Base-by-base conservation (phyloP, 2,329 filamentous ascomycete species). In the Diaporthe aspalathi region DNA sequence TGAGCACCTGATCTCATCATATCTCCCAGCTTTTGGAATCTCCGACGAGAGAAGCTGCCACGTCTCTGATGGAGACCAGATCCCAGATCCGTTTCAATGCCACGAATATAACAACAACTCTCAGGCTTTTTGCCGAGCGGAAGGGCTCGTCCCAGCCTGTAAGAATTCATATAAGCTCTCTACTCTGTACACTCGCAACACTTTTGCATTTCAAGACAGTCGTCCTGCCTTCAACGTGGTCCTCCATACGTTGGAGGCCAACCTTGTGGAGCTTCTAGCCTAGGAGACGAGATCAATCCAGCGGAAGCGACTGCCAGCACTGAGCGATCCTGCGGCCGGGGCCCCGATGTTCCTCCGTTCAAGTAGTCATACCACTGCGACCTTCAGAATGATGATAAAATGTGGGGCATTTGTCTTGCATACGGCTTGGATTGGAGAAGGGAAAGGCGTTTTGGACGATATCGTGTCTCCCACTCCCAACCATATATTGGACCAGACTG, bases 71-170 rank as follows among this genome's bases (percentile, higher is more conserved):
- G 49, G 43, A n/a, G 22, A 11, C 11, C 17, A 67, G 50, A 67
- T 32, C 49, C 24, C 65, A 22, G 22, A 22, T 6, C 8, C 45
- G 12, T n/a, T 40, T 40, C 63, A 67, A 6, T 45, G 35, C 5
- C 35, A 54, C 27, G 17, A 22, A 35, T 32, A 54, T 35, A 45
- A 47, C 24, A 49, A 67, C 38, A 32, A 67, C 14, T 24, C 50
- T 8, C 32, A 45, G 16, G 50, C 50, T n/a, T 5, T 67, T 68
- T 27, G n/a, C 38, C 20, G 66, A 24, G 27, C 49, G 66, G 66
- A 57, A 57, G 40, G 66, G 66, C 52, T 49, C 52, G 3, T 49
- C 52, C 22, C 53, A 57, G 43, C 40, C 66, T n/a, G n/a, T n/a
- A n/a, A n/a, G n/a, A n/a, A n/a, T n/a, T n/a, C n/a, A n/a, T n/a